Evolutionary conservation across 2,329 filamentous ascomycete species (phyloP).

Genomic region (Colletotrichum musicola): DNA sequence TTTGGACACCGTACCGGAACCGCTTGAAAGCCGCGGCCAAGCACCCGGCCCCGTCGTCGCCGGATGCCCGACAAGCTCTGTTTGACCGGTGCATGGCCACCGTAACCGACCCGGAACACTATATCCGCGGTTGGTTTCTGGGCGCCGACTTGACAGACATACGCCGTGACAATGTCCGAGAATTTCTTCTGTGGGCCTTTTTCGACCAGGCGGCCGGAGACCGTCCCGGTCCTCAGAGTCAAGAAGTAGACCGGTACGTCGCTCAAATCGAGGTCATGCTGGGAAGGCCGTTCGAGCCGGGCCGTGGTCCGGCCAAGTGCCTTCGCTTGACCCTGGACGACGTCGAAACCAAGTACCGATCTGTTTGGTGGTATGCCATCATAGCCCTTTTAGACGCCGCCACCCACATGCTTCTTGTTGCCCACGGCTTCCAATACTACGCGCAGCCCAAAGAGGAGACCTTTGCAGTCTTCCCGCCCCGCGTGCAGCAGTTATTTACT

Average conservation of each 20-base stretch:
- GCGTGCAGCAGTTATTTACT: slow-evolving; percentile 45
- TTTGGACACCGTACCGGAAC: slow-evolving; percentile 58
- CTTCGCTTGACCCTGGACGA: slow-evolving; percentile 75
- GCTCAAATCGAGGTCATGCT: slow-evolving; percentile 65
- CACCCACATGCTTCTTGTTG: slow-evolving; percentile 59
- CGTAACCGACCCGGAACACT: slow-evolving; percentile 66
- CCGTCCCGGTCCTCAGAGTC: not conserved
- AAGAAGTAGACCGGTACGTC: slow-evolving; percentile 60
- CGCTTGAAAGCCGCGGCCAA: slow-evolving; percentile 53
- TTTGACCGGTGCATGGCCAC: slow-evolving; percentile 69
- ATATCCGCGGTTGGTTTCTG: slow-evolving; percentile 76
- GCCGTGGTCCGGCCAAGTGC: slow-evolving; percentile 67
- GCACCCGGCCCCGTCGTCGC: slow-evolving; percentile 57
- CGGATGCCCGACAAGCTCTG: slow-evolving; percentile 63
- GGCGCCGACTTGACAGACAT: slow-evolving; percentile 69
- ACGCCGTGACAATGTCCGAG: slow-evolving; percentile 74
- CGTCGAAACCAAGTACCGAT: slow-evolving; percentile 70
- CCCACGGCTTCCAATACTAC: slow-evolving; percentile 65
- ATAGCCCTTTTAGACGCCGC: slow-evolving; percentile 67
- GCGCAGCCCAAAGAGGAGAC: slow-evolving; percentile 51
- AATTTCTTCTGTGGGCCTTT: slow-evolving; percentile 78
- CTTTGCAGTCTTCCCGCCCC: slow-evolving; percentile 20
- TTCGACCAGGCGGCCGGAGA: slow-evolving; percentile 59
- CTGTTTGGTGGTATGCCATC: slow-evolving; percentile 72
- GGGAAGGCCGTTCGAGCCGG: slow-evolving; percentile 62